Evolutionary conservation across 495 filamentous ascomycete genomes (phyloP), one percentile per base, ranked within the genome.

Genomic region (Lepidopterella palustris): DNA sequence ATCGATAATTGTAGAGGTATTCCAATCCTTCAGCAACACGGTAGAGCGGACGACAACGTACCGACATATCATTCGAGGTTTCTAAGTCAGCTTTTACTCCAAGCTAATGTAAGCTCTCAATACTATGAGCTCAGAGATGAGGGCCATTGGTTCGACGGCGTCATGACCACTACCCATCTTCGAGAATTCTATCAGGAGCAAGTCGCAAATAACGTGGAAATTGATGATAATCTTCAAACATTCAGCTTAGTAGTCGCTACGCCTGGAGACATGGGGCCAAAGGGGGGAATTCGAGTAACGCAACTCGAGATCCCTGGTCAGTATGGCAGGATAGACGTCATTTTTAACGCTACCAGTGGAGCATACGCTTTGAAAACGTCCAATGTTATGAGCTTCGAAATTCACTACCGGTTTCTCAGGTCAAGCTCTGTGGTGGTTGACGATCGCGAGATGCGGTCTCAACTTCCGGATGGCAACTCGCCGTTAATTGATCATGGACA

Each of bases 21-120:
- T 24, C 82, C 80, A 10, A 72, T 84, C 13, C 49, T 80, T 27
- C 78, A 79, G 59, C 82, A 84, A 59, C 82, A 85, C 66, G 80
- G 82, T 28, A 72, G 71, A 24, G 59, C 66, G 11, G 82, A 84
- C 63, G 78, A 81, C 60, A 85, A 84, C 70, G 82, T 85, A 11
- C 82, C 82, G 1, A 67, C 71, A 15, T 83, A 78, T 62, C 78
- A 85, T 71, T 82, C 81, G 1, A 73, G 82, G 15, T 66, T 79
- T 18, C 77, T 85, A 67, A 68, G 72, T 31, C 73, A 76, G 55
- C 70, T 81, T 24, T 58, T 81, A 2, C 70, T 68, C 23, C 70
- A 80, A 60, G 68, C 65, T 45, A 68, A 68, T 10, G 73, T 69
- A 59, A 61, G 68, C 6, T 76, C 74, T n/a, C 60, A 68, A 23